Conservation (phyloP, 2,329 filamentous ascomycete genomes). For the Aspergillus novofumigatus region DNA sequence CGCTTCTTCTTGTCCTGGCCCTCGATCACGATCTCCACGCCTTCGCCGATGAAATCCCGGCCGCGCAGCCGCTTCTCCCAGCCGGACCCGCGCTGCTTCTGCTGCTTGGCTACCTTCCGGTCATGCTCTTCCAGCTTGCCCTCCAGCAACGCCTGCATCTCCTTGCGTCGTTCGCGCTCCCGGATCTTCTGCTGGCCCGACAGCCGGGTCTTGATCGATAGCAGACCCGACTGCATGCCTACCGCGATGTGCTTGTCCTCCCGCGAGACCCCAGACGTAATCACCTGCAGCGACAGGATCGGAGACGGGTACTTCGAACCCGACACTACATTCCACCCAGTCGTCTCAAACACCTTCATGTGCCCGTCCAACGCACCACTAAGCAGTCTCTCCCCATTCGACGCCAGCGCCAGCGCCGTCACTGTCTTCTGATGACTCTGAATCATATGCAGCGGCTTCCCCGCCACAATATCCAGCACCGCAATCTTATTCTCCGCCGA, state of each 20-base stretch:
- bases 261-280: slow-evolving; percentile 61
- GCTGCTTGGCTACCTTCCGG: slow-evolving; percentile 65
- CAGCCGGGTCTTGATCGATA: slow-evolving; percentile 84
- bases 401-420: slow-evolving; percentile 77
- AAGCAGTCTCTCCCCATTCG: slow-evolving; percentile 73
- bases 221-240: slow-evolving; percentile 88
- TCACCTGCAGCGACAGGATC: slow-evolving; percentile 76
- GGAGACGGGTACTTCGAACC: slow-evolving; percentile 91
- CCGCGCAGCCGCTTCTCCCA: slow-evolving; percentile 62
- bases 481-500: slow-evolving; percentile 82
- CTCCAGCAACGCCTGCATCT: slow-evolving; percentile 76
- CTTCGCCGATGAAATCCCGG: slow-evolving; percentile 78
- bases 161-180: slow-evolving; percentile 72
- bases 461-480: slow-evolving; percentile 88
- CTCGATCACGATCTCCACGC: slow-evolving; percentile 83
- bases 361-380: slow-evolving; percentile 91
- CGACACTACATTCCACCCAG: slow-evolving; percentile 92
- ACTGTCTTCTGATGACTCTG: slow-evolving; percentile 98
- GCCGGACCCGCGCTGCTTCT: slow-evolving; percentile 56
- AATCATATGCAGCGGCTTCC: slow-evolving; percentile 78
- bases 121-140: slow-evolving; percentile 77
- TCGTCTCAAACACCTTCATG: slow-evolving; percentile 94
- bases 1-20: slow-evolving; percentile 57
- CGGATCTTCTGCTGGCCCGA: slow-evolving; percentile 75
- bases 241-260: slow-evolving; percentile 93